A percentile compares a stretch with the other conserved stretches of the same genome.
phyloP scores from a whole-genome alignment of 441 rosid species.

The Erodium moschatum region DNA sequence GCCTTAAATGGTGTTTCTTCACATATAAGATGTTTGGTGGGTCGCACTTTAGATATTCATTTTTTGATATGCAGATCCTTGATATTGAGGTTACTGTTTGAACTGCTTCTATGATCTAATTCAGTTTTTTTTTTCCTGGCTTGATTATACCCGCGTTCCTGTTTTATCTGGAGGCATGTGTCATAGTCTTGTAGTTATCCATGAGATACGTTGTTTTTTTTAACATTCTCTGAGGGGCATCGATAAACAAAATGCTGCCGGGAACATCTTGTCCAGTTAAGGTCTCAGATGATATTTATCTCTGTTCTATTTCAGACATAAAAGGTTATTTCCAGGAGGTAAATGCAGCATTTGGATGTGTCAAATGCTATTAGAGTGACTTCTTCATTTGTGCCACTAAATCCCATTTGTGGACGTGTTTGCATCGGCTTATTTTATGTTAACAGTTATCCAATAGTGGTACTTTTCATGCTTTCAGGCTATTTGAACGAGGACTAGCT shows the following conservation, averaged over 20 bases:
- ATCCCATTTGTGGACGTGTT: slow-evolving; percentile 26
- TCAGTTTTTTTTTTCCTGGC: slow-evolving; percentile 17
- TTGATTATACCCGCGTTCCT: slow-evolving; percentile 18
- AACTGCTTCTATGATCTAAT: slow-evolving; percentile 27
- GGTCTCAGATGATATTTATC: slow-evolving; percentile 81
- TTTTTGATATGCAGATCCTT: slow-evolving; percentile 31
- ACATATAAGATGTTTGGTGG: slow-evolving; percentile 52
- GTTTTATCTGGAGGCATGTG: slow-evolving; percentile 26
- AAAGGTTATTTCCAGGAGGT: slow-evolving; percentile 78
- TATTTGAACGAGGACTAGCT: slow-evolving; percentile 81
- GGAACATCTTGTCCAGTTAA: slow-evolving; percentile 78
- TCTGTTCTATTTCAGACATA: slow-evolving; percentile 64
- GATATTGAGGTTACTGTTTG: slow-evolving; percentile 28
- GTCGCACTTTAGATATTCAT: slow-evolving; percentile 37
- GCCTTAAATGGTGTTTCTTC: slow-evolving; percentile 47
- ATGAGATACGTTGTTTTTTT: slow-evolving; percentile 37
- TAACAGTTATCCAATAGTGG: slow-evolving; percentile 22
- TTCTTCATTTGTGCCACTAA: slow-evolving; percentile 36
- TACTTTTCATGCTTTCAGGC: slow-evolving; percentile 39
- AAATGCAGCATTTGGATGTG: slow-evolving; percentile 76
- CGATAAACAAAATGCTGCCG: slow-evolving; percentile 82
- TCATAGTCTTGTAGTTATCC: slow-evolving; percentile 35
- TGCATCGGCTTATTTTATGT: slow-evolving; percentile 24
- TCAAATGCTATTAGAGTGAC: slow-evolving; percentile 59
- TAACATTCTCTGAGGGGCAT: slow-evolving; percentile 56